Conservation (phyloP, 2,329 filamentous ascomycete genomes). For the Trichophyton schoenleinii region DNA sequence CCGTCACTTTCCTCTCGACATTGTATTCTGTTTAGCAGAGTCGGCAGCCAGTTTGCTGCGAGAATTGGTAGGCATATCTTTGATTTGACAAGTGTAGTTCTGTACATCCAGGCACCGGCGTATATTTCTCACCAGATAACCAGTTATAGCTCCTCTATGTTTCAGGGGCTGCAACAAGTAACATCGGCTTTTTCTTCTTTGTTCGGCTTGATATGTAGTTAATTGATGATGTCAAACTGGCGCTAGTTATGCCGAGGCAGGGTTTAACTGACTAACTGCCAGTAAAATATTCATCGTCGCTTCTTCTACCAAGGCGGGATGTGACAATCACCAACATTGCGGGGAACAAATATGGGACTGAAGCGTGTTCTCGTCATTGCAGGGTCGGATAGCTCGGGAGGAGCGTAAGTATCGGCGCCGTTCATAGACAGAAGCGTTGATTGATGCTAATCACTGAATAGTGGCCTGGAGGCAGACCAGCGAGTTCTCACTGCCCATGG, state of each 20-base stretch:
- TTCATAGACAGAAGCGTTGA: slow-evolving; percentile 3
- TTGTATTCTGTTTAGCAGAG: no score
- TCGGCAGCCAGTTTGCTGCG: no score
- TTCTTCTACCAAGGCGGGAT: no score
- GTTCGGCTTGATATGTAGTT: no score
- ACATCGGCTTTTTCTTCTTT: no score
- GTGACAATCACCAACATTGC: background rate
- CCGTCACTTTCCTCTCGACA: background rate
- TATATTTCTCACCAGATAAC: background rate
- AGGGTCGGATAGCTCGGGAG: slow-evolving; percentile 81
- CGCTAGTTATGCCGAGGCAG: background rate
- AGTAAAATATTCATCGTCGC: no score
- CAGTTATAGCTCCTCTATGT: no score
- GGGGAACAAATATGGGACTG: slow-evolving; percentile 20
- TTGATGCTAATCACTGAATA: slow-evolving; percentile 27
- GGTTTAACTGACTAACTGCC: background rate
- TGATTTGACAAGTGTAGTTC: no score
- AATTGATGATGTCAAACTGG: background rate
- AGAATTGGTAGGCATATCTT: no score
- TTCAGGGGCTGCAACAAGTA: no score
- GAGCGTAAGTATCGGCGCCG: slow-evolving; percentile 51
- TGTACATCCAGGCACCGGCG: no score
- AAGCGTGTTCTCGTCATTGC: slow-evolving; percentile 65
- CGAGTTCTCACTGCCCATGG: slow-evolving; percentile 86
- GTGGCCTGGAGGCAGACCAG: slow-evolving; percentile 89